Base-by-base conservation (phyloP, 1,284 basidiomycete genomes). In the Polyporus tsugae region DNA sequence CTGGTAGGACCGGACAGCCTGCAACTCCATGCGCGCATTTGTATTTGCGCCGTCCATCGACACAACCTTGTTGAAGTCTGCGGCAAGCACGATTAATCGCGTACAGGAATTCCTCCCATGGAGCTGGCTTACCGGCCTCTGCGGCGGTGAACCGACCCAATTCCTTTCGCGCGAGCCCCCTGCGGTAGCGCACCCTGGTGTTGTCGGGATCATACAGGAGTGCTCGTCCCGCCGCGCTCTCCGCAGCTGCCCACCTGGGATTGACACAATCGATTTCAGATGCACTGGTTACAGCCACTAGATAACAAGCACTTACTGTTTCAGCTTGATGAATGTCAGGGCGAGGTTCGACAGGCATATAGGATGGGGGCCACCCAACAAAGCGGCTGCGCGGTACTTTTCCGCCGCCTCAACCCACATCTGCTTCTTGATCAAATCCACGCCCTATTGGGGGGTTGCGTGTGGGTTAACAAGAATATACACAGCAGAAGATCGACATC, bases 101-200 rank as follows among this genome's bases (percentile, higher is more conserved):
- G 63, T 38, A 82, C 83, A 84, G 17, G 75, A 75, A 65, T 80
- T 76, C 0, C 85, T 84, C 1, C 77, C 80, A 7, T 69, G 73
- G 33, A 82, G n/a, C 3, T 13, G 33, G 59, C 75, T 64, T 39
- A 82, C 84, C 85, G 19, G 75, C 75, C 66, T 80, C 77, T 0
- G 85, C 85, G 1, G 78, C 80, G 7, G 69, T 73, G 36, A 82
- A 73, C 6, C 80, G 69, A 1, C 78, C 71, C 65, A 79, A 76
- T 36, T 79, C 82, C 59, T 83, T 81, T 15, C 84, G 75, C 2
- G 84, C 83, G 1, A 83, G 69, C 7, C 81, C 85, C 44, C 86
- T 77, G 13, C 82, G 75, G 68, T 81, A 85, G 6, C 85, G 78
- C 6, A 84, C 83, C 67, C 83, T 83, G 17, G 81, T 65, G 42